Conservation (phyloP, 2,329 filamentous ascomycete species). For the Colletotrichum paranaense region DNA sequence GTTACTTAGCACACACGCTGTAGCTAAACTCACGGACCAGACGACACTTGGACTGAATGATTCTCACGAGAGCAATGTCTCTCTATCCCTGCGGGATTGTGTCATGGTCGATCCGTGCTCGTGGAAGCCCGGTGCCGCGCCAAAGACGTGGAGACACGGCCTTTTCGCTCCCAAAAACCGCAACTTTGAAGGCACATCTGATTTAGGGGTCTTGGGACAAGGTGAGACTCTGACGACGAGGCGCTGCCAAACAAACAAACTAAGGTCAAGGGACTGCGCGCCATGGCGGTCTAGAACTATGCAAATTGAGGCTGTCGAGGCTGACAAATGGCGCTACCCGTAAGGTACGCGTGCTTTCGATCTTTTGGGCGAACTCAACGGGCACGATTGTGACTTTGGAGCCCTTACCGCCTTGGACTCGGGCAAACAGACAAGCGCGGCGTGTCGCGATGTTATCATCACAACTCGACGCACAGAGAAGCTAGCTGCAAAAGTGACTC, state of each 20-base stretch:
- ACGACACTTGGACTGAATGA: not conserved
- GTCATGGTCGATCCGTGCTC: slow-evolving; percentile 27
- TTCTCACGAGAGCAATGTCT: slow-evolving; percentile 7
- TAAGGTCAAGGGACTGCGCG: slow-evolving; percentile 3
- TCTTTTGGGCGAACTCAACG: not conserved
- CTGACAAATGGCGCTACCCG: not conserved
- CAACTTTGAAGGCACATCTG: not conserved
- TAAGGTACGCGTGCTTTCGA: not conserved
- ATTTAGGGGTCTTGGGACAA: slow-evolving; percentile 15
- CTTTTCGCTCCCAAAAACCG: slow-evolving; percentile 3
- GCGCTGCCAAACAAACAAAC: slow-evolving; percentile 18
- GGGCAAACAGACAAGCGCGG: slow-evolving; percentile 5
- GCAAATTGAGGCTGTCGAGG: slow-evolving; percentile 7
- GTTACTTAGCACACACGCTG: slow-evolving; percentile 12
- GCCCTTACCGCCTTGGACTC: slow-evolving; percentile 16
- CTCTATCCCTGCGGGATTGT: slow-evolving; percentile 12
- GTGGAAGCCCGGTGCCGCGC: slow-evolving; percentile 3
- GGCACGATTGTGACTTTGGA: not conserved
- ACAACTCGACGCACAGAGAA: not conserved
- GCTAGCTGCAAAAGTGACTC: slow-evolving; percentile 6
- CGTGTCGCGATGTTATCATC: not conserved
- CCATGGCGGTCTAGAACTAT: slow-evolving; percentile 21
- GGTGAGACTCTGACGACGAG: slow-evolving; percentile 30
- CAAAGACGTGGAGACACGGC: slow-evolving; percentile 6
- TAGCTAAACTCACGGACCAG: slow-evolving; percentile 21